These are phyloP conservation scores for Chalciporus pseudorubinellus DNA, from an alignment of 768 basidiomycete species.

Conservation along the genomic window DNA sequence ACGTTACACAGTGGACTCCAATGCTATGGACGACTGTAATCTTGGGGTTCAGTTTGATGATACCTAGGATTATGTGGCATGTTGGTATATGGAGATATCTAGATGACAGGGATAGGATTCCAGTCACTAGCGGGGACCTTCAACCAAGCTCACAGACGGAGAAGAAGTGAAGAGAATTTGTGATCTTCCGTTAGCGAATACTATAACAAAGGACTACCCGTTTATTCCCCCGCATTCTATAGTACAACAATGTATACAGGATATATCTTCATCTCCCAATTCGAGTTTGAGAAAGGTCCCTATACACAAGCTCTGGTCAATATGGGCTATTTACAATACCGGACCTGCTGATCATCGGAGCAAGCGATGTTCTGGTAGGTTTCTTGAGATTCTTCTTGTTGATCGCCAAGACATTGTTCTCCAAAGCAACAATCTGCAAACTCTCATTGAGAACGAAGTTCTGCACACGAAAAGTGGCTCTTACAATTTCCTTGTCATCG, in stretches of 20 bases:
- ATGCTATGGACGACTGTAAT: slow-evolving; percentile 69
- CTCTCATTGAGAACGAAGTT: slow-evolving; percentile 4
- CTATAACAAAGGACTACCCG: slow-evolving; percentile 4
- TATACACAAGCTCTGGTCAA: slow-evolving; percentile 24
- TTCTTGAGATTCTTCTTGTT: slow-evolving; percentile 91
- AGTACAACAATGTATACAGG: slow-evolving; percentile 2
- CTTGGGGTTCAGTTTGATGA: slow-evolving; percentile 60
- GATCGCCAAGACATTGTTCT: slow-evolving; percentile 89
- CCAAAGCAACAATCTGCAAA: slow-evolving; percentile 86
- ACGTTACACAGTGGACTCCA: slow-evolving; percentile 58
- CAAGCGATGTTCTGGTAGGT: slow-evolving; percentile 74
- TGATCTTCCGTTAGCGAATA: slow-evolving; percentile 21
- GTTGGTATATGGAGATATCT: slow-evolving; percentile 73
- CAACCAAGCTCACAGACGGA: background rate
- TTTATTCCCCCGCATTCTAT: slow-evolving; percentile 2
- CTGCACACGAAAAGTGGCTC: slow-evolving; percentile 22
- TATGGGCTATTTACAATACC: slow-evolving; percentile 69
- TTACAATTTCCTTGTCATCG: slow-evolving; percentile 92
- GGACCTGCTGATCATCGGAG: slow-evolving; percentile 49
- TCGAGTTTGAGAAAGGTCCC: background rate
- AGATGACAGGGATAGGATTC: slow-evolving; percentile 53
- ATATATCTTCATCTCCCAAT: slow-evolving; percentile 16
- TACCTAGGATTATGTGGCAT: slow-evolving; percentile 74
- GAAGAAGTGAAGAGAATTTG: slow-evolving; percentile 18
- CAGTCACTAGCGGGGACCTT: background rate